A percentile compares a stretch with the other conserved stretches of the same genome.
phyloP scores from a whole-genome alignment of 1,284 basidiomycete genomes.

The Naganishia sp. region DNA sequence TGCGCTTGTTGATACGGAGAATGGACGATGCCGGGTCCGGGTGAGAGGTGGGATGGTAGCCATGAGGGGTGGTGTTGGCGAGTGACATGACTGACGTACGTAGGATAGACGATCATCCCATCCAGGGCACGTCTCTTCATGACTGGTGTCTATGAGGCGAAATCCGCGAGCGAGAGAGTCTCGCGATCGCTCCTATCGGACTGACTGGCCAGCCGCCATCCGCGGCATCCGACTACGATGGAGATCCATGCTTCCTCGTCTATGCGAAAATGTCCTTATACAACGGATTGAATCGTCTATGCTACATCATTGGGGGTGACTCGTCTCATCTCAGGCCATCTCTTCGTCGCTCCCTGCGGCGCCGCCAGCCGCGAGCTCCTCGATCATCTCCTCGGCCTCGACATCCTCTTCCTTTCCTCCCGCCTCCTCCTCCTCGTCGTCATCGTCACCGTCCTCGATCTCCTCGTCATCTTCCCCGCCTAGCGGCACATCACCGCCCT shows the following conservation, averaged over 20 bases:
- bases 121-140: too few species aligned
- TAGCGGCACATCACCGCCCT: constrained; percentile 20
- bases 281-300: too few species aligned
- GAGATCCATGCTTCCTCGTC: too few species aligned
- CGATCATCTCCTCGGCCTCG: constrained; percentile 7
- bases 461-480: constrained; percentile 21
- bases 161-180: too few species aligned
- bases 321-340: neutral
- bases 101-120: too few species aligned
- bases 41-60: constrained; percentile 1
- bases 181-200: too few species aligned
- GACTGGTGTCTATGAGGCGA: too few species aligned
- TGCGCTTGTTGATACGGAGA: constrained; percentile 10
- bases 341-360: neutral
- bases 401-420: constrained; percentile 6
- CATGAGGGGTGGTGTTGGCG: neutral
- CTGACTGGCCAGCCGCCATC: too few species aligned
- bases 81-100: neutral
- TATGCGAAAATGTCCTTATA: too few species aligned
- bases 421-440: constrained; percentile 14
- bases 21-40: neutral
- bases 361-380: neutral
- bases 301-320: neutral
- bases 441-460: constrained; percentile 4
- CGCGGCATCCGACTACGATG: too few species aligned